These are phyloP conservation scores for Austroboletus eburneus DNA, from an alignment of 768 basidiomycete genomes.

Conservation along the genomic window DNA sequence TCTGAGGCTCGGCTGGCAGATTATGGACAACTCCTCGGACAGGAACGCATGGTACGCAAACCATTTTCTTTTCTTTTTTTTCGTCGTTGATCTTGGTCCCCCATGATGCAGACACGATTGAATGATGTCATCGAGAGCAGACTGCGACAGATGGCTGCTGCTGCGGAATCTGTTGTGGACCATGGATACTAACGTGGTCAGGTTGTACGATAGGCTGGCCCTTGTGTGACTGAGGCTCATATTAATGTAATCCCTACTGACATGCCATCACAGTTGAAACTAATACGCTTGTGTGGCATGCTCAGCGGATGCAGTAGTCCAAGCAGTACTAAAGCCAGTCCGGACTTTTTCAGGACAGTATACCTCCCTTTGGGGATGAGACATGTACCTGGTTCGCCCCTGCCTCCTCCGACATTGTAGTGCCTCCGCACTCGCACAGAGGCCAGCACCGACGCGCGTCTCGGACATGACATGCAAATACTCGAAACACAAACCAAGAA, in stretches of 20 bases:
- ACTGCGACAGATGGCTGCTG: slow-evolving; percentile 25
- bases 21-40: slow-evolving; percentile 47
- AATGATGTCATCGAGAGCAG: slow-evolving; percentile 36
- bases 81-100: slow-evolving; percentile 5
- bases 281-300: slow-evolving; percentile 10
- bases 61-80: neutral
- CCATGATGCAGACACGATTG: slow-evolving; percentile 28
- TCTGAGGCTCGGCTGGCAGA: slow-evolving; percentile 43
- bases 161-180: slow-evolving; percentile 8
- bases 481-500: slow-evolving; percentile 16
- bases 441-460: slow-evolving; percentile 5
- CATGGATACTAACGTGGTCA: slow-evolving; percentile 12
- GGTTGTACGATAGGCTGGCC: slow-evolving; percentile 3
- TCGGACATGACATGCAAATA: slow-evolving; percentile 23
- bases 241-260: slow-evolving; percentile 29
- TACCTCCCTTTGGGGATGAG: slow-evolving; percentile 7
- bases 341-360: slow-evolving; percentile 1
- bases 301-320: slow-evolving; percentile 14
- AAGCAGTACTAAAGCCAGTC: slow-evolving; percentile 18
- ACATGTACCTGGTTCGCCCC: slow-evolving; percentile 7
- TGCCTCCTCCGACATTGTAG: slow-evolving; percentile 4
- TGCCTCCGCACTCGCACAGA: slow-evolving; percentile 3
- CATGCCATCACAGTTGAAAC: slow-evolving; percentile 26
- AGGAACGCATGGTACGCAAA: slow-evolving; percentile 48
- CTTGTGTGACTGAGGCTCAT: slow-evolving; percentile 13